Conservation (phyloP, 2,329 filamentous ascomycete species). For the Epichloe glyceriae region DNA sequence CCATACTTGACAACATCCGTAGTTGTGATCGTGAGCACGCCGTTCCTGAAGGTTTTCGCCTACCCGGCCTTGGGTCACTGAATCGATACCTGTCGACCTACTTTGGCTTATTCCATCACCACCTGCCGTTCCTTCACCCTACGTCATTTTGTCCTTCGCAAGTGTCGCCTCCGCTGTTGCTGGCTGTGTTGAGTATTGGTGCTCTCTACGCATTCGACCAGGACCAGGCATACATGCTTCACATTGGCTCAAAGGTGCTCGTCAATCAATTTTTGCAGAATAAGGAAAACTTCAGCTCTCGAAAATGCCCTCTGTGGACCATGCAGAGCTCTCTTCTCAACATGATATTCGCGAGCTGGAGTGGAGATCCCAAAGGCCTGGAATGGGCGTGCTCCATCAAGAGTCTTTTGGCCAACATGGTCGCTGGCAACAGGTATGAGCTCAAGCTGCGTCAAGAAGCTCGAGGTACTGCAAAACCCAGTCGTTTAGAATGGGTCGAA, state of each 20-base stretch:
- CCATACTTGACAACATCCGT: constrained; percentile 77
- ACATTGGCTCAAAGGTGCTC: constrained; percentile 93
- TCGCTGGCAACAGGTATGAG: constrained; percentile 92
- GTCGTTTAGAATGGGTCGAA: constrained; percentile 84
- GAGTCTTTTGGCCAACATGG: constrained; percentile 96
- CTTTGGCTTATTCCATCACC: constrained; percentile 94
- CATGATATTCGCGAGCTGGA: constrained; percentile 99
- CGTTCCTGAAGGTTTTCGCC: constrained; percentile 77
- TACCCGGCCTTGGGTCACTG: constrained; percentile 66
- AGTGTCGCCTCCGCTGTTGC: constrained; percentile 67
- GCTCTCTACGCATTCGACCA: constrained; percentile 95
- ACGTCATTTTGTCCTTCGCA: constrained; percentile 75
- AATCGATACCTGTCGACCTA: constrained; percentile 93
- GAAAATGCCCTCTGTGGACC: constrained; percentile 93
- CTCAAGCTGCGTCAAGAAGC: constrained; percentile 85
- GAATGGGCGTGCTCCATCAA: constrained; percentile 99
- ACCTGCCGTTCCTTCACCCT: constrained; percentile 89
- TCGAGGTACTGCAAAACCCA: constrained; percentile 62
- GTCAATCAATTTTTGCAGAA: constrained; percentile 96
- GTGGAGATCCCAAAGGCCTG: constrained; percentile 89
- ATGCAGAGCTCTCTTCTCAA: constrained; percentile 96
- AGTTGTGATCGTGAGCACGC: constrained; percentile 67
- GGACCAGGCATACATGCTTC: constrained; percentile 90
- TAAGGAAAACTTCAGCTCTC: constrained; percentile 96
- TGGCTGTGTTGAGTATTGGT: constrained; percentile 88